Percentiles rank a stretch among this genome's conserved stretches.
These are phyloP conservation scores for Hyaloperonospora brassicae DNA, from an alignment of 352 stramenopile species.

Conservation along the genomic window DNA sequence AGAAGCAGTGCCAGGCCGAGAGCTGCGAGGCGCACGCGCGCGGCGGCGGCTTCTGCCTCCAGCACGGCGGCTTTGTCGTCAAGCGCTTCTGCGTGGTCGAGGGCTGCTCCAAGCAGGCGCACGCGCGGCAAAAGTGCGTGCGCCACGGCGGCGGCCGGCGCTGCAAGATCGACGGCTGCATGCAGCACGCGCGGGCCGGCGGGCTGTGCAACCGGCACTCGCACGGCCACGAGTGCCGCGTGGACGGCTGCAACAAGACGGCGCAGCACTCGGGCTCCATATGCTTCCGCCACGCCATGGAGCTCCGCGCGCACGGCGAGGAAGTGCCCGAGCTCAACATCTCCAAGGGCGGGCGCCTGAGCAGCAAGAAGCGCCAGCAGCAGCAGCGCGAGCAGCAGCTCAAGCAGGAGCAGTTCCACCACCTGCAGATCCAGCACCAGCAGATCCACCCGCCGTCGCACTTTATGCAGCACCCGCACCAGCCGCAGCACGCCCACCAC, in stretches of 20 bases:
- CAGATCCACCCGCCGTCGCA: slow-evolving; percentile 38
- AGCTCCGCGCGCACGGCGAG: slow-evolving; percentile 59
- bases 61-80: slow-evolving; percentile 74
- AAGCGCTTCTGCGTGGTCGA: slow-evolving; percentile 81
- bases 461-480: too few species aligned
- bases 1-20: slow-evolving; percentile 72
- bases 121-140: slow-evolving; percentile 70
- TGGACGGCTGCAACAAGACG: slow-evolving; percentile 76
- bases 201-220: slow-evolving; percentile 73
- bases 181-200: slow-evolving; percentile 62
- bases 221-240: slow-evolving; percentile 60
- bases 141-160: slow-evolving; percentile 59
- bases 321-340: slow-evolving; percentile 70
- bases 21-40: slow-evolving; percentile 66
- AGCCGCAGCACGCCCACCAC: too few species aligned
- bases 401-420: slow-evolving; percentile 72
- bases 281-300: slow-evolving; percentile 72
- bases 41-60: slow-evolving; percentile 63
- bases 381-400: slow-evolving; percentile 59
- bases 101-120: slow-evolving; percentile 68
- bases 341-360: slow-evolving; percentile 59
- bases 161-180: slow-evolving; percentile 66
- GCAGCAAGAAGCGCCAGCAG: slow-evolving; percentile 66
- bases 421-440: slow-evolving; percentile 56
- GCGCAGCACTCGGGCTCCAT: slow-evolving; percentile 71